Percentiles rank a stretch among this genome's conserved stretches.
Evolutionary conservation across 352 stramenopile species (phyloP).

Genomic region (Phytophthora multivora): DNA sequence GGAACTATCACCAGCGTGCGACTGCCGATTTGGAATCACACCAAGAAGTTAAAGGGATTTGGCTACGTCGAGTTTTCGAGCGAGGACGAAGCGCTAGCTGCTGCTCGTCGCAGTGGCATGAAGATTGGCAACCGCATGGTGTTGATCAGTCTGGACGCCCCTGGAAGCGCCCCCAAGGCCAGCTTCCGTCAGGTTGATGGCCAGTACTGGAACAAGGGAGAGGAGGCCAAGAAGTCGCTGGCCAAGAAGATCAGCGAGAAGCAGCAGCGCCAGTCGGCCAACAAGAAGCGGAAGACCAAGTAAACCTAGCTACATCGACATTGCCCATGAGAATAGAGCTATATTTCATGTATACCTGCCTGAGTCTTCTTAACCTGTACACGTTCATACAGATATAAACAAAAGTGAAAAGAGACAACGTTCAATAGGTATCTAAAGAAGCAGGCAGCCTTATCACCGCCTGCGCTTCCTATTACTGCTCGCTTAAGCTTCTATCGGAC

Average conservation of each 20-base stretch:
- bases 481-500: background rate
- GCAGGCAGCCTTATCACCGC: background rate
- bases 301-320: constrained; percentile 6
- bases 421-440: background rate
- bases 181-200: constrained; percentile 90
- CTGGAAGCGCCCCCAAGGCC: constrained; percentile 87
- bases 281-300: constrained; percentile 61
- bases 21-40: constrained; percentile 93
- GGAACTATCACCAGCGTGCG: constrained; percentile 93
- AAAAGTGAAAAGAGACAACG: background rate
- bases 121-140: constrained; percentile 90
- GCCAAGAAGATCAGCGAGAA: constrained; percentile 77
- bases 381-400: background rate
- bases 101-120: constrained; percentile 82
- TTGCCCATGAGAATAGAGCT: constrained; percentile 32
- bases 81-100: constrained; percentile 72
- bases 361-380: background rate
- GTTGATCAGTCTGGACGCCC: constrained; percentile 93
- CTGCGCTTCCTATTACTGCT: constrained; percentile 16
- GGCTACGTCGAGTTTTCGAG: constrained; percentile 92
- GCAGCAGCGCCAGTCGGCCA: constrained; percentile 49
- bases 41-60: constrained; percentile 96
- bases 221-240: constrained; percentile 83
- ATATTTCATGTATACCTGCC: constrained; percentile 19
- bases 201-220: constrained; percentile 89